Base-by-base conservation (phyloP, 2,329 filamentous ascomycete species). In the Calonectria hongkongensis region DNA sequence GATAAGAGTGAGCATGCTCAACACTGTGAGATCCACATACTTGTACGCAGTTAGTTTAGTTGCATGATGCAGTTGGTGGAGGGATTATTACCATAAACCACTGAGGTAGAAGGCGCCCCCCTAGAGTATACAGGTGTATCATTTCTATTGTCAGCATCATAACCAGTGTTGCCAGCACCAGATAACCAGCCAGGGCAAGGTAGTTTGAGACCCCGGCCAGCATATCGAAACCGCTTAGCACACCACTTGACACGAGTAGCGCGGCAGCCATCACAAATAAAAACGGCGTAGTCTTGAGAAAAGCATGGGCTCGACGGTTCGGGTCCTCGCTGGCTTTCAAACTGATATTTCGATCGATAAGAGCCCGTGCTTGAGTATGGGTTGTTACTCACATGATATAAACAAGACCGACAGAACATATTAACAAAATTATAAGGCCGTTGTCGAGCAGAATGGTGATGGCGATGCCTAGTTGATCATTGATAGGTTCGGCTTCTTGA, bases 81-180 rank as follows among this genome's bases (percentile, higher is more conserved):
- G 30, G 30, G 9, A 9, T 33, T 33, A 33, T 62, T 45, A 62
- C 58, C 58, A 62, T 62, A 25, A 62, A 62, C 41, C 36, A 62
- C 2, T 21, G 36, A 28, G 39, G 2, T n/a, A 41, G 10, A 9
- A 62, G 43, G 4, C 27, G 58, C 25, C 8, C 41, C 15, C 58
- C 21, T 6, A 30, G 58, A 7, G 58, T 45, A 15, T 45, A 39
- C 2, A 62, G 39, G 28, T 62, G 58, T 10, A 62, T 62, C 5
- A 62, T 28, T 39, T 45, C 58, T 30, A 45, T 21, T 4, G 25
- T 27, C 16, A 45, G 10, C 16, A 41, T 7, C 10, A 39, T 25
- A 15, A 62, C 58, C 25, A 62, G 16, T 12, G 16, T 21, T 2
- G 39, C 58, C 18, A 62, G 58, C 9, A 62, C 21, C 7, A 62